Conservation (phyloP, 768 basidiomycete species). For the Panaeolus cyanescens region DNA sequence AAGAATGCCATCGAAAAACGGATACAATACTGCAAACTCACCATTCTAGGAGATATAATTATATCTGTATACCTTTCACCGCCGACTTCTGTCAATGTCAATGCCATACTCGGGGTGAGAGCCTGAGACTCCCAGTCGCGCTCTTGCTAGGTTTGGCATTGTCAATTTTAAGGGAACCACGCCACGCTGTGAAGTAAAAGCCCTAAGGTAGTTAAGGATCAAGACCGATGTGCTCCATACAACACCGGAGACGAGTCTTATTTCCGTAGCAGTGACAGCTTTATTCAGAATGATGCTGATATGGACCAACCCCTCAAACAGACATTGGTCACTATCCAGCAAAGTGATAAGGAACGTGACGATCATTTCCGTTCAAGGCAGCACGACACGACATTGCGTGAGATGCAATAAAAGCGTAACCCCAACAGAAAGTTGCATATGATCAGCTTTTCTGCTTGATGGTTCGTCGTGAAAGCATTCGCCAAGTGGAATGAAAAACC, state of each 20-base stretch:
- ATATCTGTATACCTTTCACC: background rate
- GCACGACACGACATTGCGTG: background rate
- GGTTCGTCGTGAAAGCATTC: background rate
- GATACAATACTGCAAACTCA: background rate
- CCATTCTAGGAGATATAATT: background rate
- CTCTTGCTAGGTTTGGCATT: background rate
- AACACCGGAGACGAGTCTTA: background rate
- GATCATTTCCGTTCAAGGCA: background rate
- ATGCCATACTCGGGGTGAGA: background rate
- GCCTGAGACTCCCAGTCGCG: background rate
- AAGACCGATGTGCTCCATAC: background rate
- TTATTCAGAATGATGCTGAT: background rate
- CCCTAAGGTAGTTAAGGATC: background rate
- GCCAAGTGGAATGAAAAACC: background rate
- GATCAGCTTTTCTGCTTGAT: background rate
- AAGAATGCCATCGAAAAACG: background rate
- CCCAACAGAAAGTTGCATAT: background rate
- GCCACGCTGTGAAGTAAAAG: background rate
- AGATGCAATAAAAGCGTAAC: background rate
- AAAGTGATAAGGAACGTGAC: background rate
- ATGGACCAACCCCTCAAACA: background rate
- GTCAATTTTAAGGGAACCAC: background rate
- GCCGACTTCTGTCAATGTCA: slow-evolving; percentile 3
- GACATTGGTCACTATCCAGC: background rate
- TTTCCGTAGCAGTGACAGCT: background rate